phyloP scores from a whole-genome alignment of 164 flowering plant genomes.

The Kalanchoe fedtschenkoi region DNA sequence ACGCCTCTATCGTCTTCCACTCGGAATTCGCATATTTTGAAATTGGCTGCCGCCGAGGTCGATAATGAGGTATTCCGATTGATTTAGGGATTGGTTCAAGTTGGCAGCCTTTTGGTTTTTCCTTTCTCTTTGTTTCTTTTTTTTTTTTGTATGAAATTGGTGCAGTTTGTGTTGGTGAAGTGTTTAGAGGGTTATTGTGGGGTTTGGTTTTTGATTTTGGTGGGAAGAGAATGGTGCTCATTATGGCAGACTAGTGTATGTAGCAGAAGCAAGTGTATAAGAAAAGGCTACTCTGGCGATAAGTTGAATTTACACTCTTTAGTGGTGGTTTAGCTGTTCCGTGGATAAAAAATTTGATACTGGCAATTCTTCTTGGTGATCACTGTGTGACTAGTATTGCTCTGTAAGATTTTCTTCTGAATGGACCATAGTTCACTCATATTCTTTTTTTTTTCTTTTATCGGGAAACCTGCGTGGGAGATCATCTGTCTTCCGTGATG shows the following conservation, averaged over 20 bases:
- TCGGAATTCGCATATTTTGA: constrained; percentile 64
- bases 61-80: constrained; percentile 41
- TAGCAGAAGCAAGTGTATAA: neutral
- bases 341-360: neutral
- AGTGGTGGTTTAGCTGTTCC: neutral
- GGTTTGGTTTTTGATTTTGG: neutral
- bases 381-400: no score
- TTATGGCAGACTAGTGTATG: neutral
- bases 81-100: neutral
- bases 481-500: no score
- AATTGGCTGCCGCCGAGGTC: constrained; percentile 38
- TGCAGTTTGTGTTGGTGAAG: neutral
- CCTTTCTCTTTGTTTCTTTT: neutral
- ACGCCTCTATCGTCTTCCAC: constrained; percentile 34
- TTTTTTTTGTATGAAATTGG: neutral
- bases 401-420: neutral
- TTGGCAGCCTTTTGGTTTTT: neutral
- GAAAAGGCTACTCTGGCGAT: neutral
- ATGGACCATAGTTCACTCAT: neutral
- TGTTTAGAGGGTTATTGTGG: no score
- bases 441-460: neutral
- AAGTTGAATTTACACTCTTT: neutral
- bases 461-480: no score
- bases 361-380: neutral
- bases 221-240: neutral